phyloP scores from a whole-genome alignment of 2,329 filamentous ascomycete species.

The Fusarium sp. region DNA sequence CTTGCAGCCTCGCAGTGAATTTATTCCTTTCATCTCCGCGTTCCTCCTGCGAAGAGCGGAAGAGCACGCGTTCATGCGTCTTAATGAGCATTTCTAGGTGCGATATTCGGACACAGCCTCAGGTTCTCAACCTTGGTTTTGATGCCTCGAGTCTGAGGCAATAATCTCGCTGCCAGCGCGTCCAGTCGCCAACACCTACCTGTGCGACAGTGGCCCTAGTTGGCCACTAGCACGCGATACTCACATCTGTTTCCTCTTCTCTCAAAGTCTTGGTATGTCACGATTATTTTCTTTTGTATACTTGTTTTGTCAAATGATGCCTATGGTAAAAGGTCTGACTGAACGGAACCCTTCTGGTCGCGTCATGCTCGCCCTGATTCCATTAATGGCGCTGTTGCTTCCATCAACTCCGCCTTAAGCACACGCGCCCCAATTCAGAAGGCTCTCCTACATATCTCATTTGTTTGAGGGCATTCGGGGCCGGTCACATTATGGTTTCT shows the following conservation, averaged over 20 bases:
- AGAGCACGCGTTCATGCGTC: constrained; percentile 6
- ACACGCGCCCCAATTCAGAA: constrained; percentile 18
- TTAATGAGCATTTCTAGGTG: constrained; percentile 6
- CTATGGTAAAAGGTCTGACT: constrained; percentile 76
- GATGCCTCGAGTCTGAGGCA: background rate
- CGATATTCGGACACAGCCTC: constrained; percentile 1
- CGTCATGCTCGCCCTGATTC: constrained; percentile 43
- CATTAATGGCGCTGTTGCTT: constrained; percentile 26
- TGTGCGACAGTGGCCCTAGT: constrained; percentile 4
- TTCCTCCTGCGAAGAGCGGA: constrained; percentile 5
- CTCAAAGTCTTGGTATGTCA: constrained; percentile 28
- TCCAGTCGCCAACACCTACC: background rate
- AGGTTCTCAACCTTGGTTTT: background rate
- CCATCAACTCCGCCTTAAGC: constrained; percentile 24
- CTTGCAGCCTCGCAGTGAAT: constrained; percentile 36
- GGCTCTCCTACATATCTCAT: constrained; percentile 19
- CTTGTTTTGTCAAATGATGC: constrained; percentile 61
- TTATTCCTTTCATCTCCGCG: constrained; percentile 16
- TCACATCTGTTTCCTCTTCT: background rate
- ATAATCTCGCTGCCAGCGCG: background rate
- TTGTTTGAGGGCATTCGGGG: constrained; percentile 34
- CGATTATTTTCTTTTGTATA: constrained; percentile 4
- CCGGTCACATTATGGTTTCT: constrained; percentile 31
- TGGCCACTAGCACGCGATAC: constrained; percentile 8
- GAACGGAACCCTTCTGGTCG: constrained; percentile 62